phyloP scores from a whole-genome alignment of 1,139 yeast genomes.

The Saccharomyces hybrid region DNA sequence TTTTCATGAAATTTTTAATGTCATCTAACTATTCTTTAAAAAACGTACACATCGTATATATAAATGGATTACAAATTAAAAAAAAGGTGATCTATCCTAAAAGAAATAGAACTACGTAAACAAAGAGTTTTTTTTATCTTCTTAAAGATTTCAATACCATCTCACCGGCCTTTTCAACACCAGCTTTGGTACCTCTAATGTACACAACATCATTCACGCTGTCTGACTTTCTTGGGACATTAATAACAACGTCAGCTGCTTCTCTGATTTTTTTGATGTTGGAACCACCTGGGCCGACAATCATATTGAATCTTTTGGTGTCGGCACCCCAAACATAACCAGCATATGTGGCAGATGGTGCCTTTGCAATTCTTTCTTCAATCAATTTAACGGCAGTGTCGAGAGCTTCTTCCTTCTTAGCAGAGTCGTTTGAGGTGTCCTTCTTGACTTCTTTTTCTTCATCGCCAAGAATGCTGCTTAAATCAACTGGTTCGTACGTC shows the following conservation, averaged over 20 bases:
- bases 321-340: conserved; percentile 45
- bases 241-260: conserved; percentile 49
- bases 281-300: conserved; percentile 71
- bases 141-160: conserved; percentile 28
- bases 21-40: not conserved
- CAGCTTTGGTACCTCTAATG: conserved; percentile 35
- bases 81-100: too few species aligned
- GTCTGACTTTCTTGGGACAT: conserved; percentile 54
- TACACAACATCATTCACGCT: conserved; percentile 41
- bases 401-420: conserved; percentile 23
- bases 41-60: not conserved
- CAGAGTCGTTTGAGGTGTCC: not conserved
- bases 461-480: conserved; percentile 34
- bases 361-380: conserved; percentile 31
- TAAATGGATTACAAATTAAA: not conserved
- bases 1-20: not conserved
- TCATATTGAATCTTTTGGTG: conserved; percentile 42
- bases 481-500: conserved; percentile 33
- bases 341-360: conserved; percentile 33
- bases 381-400: conserved; percentile 26
- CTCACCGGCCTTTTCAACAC: conserved; percentile 37
- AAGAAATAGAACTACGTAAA: too few species aligned
- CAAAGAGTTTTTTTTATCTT: conserved; percentile 4
- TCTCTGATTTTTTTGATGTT: conserved; percentile 56
- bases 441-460: conserved; percentile 28